Percentiles rank a stretch among this genome's conserved stretches.
Evolutionary conservation across 1,284 basidiomycete genomes (phyloP).

Genomic region (Mycena sp.): DNA sequence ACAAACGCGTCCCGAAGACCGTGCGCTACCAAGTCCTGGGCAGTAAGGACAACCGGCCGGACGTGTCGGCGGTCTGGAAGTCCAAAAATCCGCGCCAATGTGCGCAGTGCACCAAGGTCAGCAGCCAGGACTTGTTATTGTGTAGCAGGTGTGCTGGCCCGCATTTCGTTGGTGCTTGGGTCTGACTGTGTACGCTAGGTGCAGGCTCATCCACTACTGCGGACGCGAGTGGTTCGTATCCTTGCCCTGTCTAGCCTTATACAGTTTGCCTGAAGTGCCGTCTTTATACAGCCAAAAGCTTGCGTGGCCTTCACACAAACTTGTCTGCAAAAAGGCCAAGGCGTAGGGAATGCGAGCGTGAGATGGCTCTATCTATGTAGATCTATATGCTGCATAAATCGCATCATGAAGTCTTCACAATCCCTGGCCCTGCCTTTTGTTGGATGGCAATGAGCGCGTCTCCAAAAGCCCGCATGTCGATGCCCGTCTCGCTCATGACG

Average conservation of each 20-base stretch:
- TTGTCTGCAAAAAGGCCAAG: constrained; percentile 31
- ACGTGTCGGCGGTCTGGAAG: constrained; percentile 31
- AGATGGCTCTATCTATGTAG: no score
- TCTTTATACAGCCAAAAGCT: constrained; percentile 33
- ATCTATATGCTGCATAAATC: no score
- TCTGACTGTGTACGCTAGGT: no score
- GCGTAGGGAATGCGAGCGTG: neutral
- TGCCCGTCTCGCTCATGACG: constrained; percentile 44
- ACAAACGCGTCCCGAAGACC: constrained; percentile 15
- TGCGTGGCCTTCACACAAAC: constrained; percentile 41
- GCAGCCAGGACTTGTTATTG: constrained; percentile 37
- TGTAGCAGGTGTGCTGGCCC: constrained; percentile 35
- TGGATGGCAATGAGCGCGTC: constrained; percentile 51
- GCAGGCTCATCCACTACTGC: constrained; percentile 43
- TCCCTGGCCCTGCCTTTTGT: constrained; percentile 12
- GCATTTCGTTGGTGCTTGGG: neutral
- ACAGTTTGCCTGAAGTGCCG: neutral
- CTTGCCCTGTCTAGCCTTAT: neutral
- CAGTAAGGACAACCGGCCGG: constrained; percentile 35
- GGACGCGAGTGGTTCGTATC: constrained; percentile 36
- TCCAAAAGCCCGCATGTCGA: constrained; percentile 51
- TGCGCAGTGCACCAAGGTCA: constrained; percentile 37
- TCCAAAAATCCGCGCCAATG: constrained; percentile 35
- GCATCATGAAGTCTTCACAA: constrained; percentile 38
- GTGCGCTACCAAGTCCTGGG: constrained; percentile 37